Base-by-base conservation (phyloP, 225 moss, liverwort and hornwort genomes). In the Polytrichum commune region DNA sequence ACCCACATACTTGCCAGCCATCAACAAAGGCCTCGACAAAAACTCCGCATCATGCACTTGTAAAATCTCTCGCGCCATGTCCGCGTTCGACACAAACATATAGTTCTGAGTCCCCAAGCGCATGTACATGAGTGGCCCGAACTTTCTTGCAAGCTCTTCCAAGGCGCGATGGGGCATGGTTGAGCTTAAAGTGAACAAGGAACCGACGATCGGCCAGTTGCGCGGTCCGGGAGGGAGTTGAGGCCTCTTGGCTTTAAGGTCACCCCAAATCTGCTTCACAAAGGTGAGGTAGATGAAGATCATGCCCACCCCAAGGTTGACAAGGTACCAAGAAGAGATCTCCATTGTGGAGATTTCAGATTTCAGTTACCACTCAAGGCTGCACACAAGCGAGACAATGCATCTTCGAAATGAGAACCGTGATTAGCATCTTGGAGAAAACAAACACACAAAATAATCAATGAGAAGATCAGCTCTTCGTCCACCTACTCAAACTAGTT, bases 1-100 rank as follows among this genome's bases (percentile, higher is more conserved):
- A 7, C 95, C 93, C 76, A 90, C 29, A 35, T 88, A 73, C 81
- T 85, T 91, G 8, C 95, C 93, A 1, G 86, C 83, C 9, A 87
- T 81, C 16, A 85, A 64, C 62, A 68, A 77, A 0, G 96, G 96
- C 7, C 93, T 82, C 0, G 90, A 88, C 22, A 83, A 80, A 20
- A 93, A 96, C 4, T 71, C 76, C 26, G 57, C 53, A 69, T 89
- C 85, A 27, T 81, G 78, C 0, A 72, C 67, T 19, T 26, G 72
- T 56, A 83, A 80, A n/a, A 89, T 68, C 29, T 73, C 83, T 54
- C 35, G 10, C 0, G 88, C 85, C 5, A 74, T 66, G 26, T 67
- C 64, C 55, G 71, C 64, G 64, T 72, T 76, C 27, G 88, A 89
- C 10, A 89, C 62, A 19, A 89, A 35, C 29, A 89, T 18, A 18